Evolutionary conservation across 495 filamentous ascomycete species (phyloP).

Genomic region (Penicilliopsis zonata): DNA sequence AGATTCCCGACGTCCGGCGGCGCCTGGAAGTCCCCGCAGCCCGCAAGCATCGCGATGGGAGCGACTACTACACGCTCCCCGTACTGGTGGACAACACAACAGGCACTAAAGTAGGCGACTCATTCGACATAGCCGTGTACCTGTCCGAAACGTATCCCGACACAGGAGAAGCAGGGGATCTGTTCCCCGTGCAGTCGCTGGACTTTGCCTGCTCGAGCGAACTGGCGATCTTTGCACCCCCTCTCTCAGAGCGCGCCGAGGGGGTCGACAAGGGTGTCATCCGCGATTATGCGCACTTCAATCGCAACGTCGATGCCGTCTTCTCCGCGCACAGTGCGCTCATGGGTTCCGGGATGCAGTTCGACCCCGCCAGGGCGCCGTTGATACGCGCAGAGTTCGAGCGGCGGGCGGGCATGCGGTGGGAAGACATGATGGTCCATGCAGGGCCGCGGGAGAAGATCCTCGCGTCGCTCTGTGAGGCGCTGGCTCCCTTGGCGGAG

Average conservation of each 20-base stretch:
- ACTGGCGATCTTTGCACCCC: slow-evolving; percentile 9
- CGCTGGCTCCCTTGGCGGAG: slow-evolving; percentile 30
- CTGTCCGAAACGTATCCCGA: slow-evolving; percentile 37
- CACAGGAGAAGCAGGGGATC: slow-evolving; percentile 18
- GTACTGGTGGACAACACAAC: slow-evolving; percentile 39
- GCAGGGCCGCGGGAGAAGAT: slow-evolving; percentile 31
- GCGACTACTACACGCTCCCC: slow-evolving; percentile 47
- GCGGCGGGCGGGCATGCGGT: slow-evolving; percentile 26
- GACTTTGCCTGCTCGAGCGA: slow-evolving; percentile 10
- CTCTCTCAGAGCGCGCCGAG: slow-evolving; percentile 14
- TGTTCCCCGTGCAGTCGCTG: slow-evolving; percentile 27
- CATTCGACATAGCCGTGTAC: slow-evolving; percentile 50
- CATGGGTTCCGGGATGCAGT: slow-evolving; percentile 18
- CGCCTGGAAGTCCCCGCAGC: slow-evolving; percentile 28
- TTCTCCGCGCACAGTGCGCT: slow-evolving; percentile 33
- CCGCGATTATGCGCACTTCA: slow-evolving; percentile 27
- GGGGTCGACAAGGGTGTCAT: slow-evolving; percentile 3
- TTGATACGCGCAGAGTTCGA: slow-evolving; percentile 30
- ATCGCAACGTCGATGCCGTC: slow-evolving; percentile 34
- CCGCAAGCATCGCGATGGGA: slow-evolving; percentile 45
- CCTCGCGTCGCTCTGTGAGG: slow-evolving; percentile 19
- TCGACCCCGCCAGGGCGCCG: slow-evolving; percentile 32
- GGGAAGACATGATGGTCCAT: slow-evolving; percentile 31
- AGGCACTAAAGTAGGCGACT: slow-evolving; percentile 37
- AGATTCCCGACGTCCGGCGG: slow-evolving; percentile 33